Percentiles rank a stretch among this genome's conserved stretches.
phyloP scores from a whole-genome alignment of 495 filamentous ascomycete genomes.

The Thermochaetoides thermophila region DNA sequence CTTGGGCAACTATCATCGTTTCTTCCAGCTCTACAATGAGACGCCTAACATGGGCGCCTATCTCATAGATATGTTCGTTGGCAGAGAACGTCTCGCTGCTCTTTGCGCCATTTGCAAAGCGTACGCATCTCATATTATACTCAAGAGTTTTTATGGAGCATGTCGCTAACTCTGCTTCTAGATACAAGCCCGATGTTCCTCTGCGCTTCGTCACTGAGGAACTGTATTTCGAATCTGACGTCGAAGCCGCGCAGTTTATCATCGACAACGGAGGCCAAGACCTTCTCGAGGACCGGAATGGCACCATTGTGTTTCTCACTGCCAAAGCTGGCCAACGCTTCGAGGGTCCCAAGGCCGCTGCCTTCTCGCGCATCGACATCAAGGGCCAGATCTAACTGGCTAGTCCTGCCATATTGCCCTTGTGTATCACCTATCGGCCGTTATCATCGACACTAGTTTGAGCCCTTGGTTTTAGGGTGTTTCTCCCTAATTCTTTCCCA shows the following conservation, averaged over 20 bases:
- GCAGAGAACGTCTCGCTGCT: constrained; percentile 80
- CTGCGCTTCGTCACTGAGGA: constrained; percentile 90
- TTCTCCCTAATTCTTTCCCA: too few species aligned
- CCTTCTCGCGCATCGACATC: constrained; percentile 81
- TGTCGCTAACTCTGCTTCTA: constrained; percentile 35
- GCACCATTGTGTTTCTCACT: constrained; percentile 58
- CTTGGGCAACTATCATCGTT: constrained; percentile 88
- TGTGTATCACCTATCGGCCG: constrained; percentile 10
- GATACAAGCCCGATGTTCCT: constrained; percentile 80
- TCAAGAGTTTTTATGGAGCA: too few species aligned
- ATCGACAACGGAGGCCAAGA: constrained; percentile 58
- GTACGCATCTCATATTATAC: constrained; percentile 60
- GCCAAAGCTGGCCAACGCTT: constrained; percentile 59
- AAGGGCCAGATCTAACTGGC: constrained; percentile 78
- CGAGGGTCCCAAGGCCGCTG: constrained; percentile 51
- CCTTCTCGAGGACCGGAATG: constrained; percentile 64
- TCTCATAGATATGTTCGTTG: constrained; percentile 97
- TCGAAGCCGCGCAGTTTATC: constrained; percentile 80
- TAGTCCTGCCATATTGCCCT: background rate
- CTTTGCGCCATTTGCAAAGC: constrained; percentile 82
- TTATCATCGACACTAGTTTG: too few species aligned
- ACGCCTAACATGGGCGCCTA: constrained; percentile 96
- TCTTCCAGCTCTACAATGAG: constrained; percentile 88
- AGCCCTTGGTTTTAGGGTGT: too few species aligned
- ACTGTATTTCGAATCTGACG: constrained; percentile 85